Percentiles rank a stretch among this genome's conserved stretches.
Conservation (phyloP, 768 basidiomycete genomes). For the Cyclocybe cylindracea region DNA sequence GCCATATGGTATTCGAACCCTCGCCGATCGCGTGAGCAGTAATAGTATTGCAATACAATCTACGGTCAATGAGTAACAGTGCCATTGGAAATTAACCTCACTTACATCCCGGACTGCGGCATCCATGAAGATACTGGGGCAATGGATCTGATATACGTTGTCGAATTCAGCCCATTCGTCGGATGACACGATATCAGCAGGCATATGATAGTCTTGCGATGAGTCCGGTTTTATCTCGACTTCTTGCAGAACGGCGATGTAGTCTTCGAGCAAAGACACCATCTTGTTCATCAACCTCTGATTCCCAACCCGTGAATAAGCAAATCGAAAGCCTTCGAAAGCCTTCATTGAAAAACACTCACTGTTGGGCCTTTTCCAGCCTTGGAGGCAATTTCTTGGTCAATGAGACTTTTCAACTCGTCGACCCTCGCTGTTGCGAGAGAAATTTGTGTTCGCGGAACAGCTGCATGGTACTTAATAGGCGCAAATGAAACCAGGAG, state of each 20-base stretch:
- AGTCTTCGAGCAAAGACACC: constrained; percentile 60
- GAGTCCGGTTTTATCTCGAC: constrained; percentile 33
- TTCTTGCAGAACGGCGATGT: constrained; percentile 54
- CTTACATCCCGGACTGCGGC: constrained; percentile 78
- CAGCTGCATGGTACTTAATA: constrained; percentile 42
- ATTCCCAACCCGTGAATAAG: constrained; percentile 7
- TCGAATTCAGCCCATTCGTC: constrained; percentile 82
- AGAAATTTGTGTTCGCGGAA: constrained; percentile 63
- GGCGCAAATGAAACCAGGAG: not conserved
- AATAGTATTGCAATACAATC: constrained; percentile 89
- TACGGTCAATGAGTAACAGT: constrained; percentile 29
- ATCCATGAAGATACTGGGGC: constrained; percentile 78
- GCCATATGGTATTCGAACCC: constrained; percentile 91
- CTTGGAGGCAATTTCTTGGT: constrained; percentile 2
- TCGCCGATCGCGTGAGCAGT: constrained; percentile 71
- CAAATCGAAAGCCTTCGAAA: not conserved
- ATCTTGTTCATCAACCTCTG: constrained; percentile 36
- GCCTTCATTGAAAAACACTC: not conserved
- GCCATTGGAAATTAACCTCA: constrained; percentile 6
- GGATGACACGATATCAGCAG: constrained; percentile 64
- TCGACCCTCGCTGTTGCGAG: constrained; percentile 56
- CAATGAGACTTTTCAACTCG: constrained; percentile 39
- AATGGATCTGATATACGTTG: constrained; percentile 90
- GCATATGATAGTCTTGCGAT: constrained; percentile 56
- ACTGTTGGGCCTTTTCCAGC: constrained; percentile 8